Percentiles rank a stretch among this genome's conserved stretches.
phyloP scores from a whole-genome alignment of 306 rosid species.

The Trifolium fragiferum region DNA sequence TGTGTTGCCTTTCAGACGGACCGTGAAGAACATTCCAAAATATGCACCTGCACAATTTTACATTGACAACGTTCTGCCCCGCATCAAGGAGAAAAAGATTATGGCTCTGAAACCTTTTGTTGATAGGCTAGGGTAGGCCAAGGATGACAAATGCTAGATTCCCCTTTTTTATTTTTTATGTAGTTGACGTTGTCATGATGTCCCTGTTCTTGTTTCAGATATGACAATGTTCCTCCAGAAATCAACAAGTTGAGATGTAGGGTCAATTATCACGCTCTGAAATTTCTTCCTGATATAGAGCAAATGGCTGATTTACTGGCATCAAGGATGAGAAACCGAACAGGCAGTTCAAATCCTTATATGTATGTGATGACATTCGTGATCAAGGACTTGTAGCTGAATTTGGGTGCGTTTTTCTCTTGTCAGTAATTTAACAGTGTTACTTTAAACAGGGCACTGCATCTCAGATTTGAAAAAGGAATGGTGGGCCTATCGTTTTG shows the following conservation, averaged over 20 bases:
- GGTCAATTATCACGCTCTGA: conserved; percentile 98
- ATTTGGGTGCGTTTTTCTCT: conserved; percentile 11
- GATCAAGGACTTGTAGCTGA: conserved; percentile 40
- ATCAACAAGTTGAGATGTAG: conserved; percentile 98
- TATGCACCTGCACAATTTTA: conserved; percentile 98
- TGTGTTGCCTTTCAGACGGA: conserved; percentile 71
- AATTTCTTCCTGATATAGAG: conserved; percentile 98
- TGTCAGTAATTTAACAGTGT: conserved; percentile 48
- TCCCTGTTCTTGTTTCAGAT: conserved; percentile 61
- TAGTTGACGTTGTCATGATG: conserved; percentile 34
- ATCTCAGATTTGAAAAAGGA: conserved; percentile 98
- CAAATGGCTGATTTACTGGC: conserved; percentile 90
- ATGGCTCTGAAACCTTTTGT: conserved; percentile 99
- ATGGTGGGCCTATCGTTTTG: conserved; percentile 99
- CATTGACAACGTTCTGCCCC: conserved; percentile 97
- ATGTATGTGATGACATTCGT: conserved; percentile 66
- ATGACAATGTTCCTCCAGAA: conserved; percentile 94
- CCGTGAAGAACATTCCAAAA: conserved; percentile 96
- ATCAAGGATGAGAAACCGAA: conserved; percentile 98
- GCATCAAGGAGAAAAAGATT: conserved; percentile 96
- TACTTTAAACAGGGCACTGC: conserved; percentile 82
- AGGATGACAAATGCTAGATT: conserved; percentile 32
- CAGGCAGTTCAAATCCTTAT: conserved; percentile 89
- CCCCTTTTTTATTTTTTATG: conserved; percentile 2
- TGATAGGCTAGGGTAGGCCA: conserved; percentile 93